Evolutionary conservation across 371 early-diverging fungal species (phyloP).

Genomic region (Zancudomyces culisetae): DNA sequence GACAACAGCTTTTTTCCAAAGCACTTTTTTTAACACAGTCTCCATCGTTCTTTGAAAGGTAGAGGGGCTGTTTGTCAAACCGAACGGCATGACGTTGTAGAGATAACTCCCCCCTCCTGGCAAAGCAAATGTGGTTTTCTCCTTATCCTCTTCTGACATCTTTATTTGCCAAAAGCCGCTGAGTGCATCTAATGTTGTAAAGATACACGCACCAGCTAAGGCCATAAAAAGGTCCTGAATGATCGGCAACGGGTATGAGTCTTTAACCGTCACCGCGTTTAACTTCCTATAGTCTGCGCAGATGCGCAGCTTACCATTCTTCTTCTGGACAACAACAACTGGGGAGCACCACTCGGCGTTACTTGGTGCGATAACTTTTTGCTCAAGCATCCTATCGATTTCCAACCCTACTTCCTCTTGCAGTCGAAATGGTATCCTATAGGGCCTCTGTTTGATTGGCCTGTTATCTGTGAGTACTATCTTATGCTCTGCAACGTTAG

Average conservation of each 20-base stretch:
- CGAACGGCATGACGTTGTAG: slow-evolving; percentile 33
- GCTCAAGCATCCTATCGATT: slow-evolving; percentile 6
- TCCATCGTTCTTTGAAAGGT: slow-evolving; percentile 27
- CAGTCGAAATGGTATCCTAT: slow-evolving; percentile 4
- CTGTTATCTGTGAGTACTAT: slow-evolving; percentile 1
- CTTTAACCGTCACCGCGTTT: slow-evolving; percentile 5
- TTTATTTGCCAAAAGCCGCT: slow-evolving; percentile 24
- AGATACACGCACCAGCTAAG: slow-evolving; percentile 5
- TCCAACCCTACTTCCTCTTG: slow-evolving; percentile 8
- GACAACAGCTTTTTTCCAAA: slow-evolving; percentile 21
- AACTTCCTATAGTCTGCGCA: slow-evolving; percentile 10
- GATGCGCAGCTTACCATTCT: slow-evolving; percentile 7
- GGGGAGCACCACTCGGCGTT: slow-evolving; percentile 5
- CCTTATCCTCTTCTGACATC: slow-evolving; percentile 8
- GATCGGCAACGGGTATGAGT: slow-evolving; percentile 4
- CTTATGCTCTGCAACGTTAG: background rate
- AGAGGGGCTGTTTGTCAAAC: slow-evolving; percentile 15
- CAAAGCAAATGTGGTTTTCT: slow-evolving; percentile 31
- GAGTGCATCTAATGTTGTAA: slow-evolving; percentile 16
- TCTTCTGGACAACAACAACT: slow-evolving; percentile 5
- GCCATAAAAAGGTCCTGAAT: slow-evolving; percentile 1
- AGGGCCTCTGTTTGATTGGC: slow-evolving; percentile 5
- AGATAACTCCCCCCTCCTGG: slow-evolving; percentile 23
- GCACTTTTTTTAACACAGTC: slow-evolving; percentile 12
- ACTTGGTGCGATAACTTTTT: background rate